Evolutionary conservation across 2,329 filamentous ascomycete species (phyloP), one percentile per base, ranked within the genome.

Genomic region (Paraconiothyrium sp.): DNA sequence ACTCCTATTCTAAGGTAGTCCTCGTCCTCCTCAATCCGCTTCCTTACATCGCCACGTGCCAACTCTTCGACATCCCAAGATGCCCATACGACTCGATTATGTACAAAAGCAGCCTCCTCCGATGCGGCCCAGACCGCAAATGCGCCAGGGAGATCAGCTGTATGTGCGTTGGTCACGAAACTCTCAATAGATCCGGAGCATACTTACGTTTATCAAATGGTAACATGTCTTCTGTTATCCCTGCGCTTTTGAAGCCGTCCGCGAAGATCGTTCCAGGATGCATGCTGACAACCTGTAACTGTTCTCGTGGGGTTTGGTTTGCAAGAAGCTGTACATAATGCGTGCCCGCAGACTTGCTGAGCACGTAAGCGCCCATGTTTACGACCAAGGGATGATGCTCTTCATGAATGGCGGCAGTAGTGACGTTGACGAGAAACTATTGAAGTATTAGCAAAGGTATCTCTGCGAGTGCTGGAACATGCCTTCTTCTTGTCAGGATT

Each of bases 41-140:
- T 58, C 30, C 58, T 62, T 11, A 58, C 11, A 10, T 60, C 61
- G 4, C 58, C 58, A 5, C 24, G 60, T 14, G 67, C 54, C 54
- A 81, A 61, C 62, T 83, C 80, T n/a, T 79, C 72, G 4, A 81
- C 79, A 71, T 83, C 80, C 79, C 79, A 81, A 37, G 78, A 74
- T 1, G 73, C 71, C 71, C 74, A 79, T 6, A 80, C 66, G 60
- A 69, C 76, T 11, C 77, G 68, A 1, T 79, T 80, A 61, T 77
- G 75, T 30, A 83, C 61, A 54, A 81, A 82, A 0, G 69, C 67
- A 1, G 77, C 78, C 65, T 83, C 78, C 2, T 73, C 62, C 16
- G 72, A 75, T 1, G 77, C 72, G 4, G 79, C 63, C 80, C 80
- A 83, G 2, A 82, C 71, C 11, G 67, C 65, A 59, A 76, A 76